Percentiles rank a stretch among this genome's conserved stretches.
Conservation (phyloP, 2,329 filamentous ascomycete species). For the Colletotrichum nymphaeae region DNA sequence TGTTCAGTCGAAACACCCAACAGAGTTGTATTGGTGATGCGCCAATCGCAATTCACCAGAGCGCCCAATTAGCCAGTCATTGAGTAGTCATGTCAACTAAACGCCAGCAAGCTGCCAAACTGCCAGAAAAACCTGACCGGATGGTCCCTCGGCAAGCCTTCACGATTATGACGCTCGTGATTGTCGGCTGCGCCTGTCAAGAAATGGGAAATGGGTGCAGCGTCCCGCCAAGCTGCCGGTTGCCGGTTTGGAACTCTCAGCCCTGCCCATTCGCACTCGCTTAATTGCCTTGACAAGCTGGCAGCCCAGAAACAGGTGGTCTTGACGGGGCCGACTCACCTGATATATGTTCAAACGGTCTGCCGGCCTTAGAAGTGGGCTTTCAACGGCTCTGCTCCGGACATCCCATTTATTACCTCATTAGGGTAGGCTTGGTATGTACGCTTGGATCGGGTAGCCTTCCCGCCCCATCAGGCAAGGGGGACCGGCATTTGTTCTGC, state of each 20-base stretch:
- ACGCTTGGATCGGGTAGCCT: background rate
- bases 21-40: conserved; percentile 9
- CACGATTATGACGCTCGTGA: background rate
- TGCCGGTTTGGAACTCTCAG: background rate
- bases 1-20: conserved; percentile 29
- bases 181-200: conserved; percentile 1
- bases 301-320: background rate
- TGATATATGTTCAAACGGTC: conserved; percentile 18
- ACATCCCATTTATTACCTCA: conserved; percentile 16
- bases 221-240: conserved; percentile 13
- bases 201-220: background rate
- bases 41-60: conserved; percentile 21
- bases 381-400: background rate
- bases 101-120: conserved; percentile 6
- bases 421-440: background rate
- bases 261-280: conserved; percentile 11
- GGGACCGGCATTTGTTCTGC: background rate
- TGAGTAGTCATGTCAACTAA: background rate
- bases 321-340: background rate
- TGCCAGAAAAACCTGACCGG: background rate
- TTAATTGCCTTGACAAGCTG: background rate
- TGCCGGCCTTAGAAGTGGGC: background rate
- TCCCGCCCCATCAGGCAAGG: background rate
- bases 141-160: background rate
- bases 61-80: no score